Percentiles rank a stretch among this genome's conserved stretches.
Evolutionary conservation across 1,284 basidiomycete genomes (phyloP).

Genomic region (Cryptococcus jaspeensis): DNA sequence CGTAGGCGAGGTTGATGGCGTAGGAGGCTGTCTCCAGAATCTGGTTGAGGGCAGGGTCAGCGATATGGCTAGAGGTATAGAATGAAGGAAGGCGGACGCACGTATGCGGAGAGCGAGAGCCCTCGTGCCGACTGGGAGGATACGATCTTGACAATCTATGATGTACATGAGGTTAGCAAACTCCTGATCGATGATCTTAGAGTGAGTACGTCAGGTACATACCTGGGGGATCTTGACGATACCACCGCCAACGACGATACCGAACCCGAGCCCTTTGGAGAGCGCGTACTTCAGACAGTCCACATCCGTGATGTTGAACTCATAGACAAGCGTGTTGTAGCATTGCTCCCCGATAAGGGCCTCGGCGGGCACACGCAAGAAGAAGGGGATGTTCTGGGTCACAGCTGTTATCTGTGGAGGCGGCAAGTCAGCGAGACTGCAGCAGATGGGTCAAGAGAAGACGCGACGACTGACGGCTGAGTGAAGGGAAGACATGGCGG

Average conservation of each 20-base stretch:
- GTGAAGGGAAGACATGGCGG: conserved; percentile 24
- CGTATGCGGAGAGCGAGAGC: conserved; percentile 74
- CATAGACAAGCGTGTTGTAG: conserved; percentile 84
- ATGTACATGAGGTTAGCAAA: conserved; percentile 55
- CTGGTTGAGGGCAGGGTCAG: conserved; percentile 19
- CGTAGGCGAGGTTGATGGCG: conserved; percentile 82
- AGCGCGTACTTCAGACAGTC: conserved; percentile 86
- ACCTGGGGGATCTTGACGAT: conserved; percentile 96
- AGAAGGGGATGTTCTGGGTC: conserved; percentile 66
- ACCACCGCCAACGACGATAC: conserved; percentile 86
- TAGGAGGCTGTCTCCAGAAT: conserved; percentile 79
- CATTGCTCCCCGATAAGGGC: conserved; percentile 87
- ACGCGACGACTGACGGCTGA: conserved; percentile 23
- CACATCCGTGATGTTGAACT: conserved; percentile 77
- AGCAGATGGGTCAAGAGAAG: no score
- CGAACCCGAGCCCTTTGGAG: conserved; percentile 89
- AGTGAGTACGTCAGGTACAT: conserved; percentile 41
- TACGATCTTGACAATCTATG: conserved; percentile 57
- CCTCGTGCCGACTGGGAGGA: conserved; percentile 71
- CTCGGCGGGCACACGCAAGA: conserved; percentile 74
- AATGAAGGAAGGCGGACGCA: conserved; percentile 37
- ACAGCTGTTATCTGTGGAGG: conserved; percentile 42
- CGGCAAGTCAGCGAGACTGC: no score
- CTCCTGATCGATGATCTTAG: no score
- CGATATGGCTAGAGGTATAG: neutral